Evolutionary conservation across 768 basidiomycete species (phyloP), one percentile per base, ranked within the genome.

Genomic region (Hypholoma sublateritium): DNA sequence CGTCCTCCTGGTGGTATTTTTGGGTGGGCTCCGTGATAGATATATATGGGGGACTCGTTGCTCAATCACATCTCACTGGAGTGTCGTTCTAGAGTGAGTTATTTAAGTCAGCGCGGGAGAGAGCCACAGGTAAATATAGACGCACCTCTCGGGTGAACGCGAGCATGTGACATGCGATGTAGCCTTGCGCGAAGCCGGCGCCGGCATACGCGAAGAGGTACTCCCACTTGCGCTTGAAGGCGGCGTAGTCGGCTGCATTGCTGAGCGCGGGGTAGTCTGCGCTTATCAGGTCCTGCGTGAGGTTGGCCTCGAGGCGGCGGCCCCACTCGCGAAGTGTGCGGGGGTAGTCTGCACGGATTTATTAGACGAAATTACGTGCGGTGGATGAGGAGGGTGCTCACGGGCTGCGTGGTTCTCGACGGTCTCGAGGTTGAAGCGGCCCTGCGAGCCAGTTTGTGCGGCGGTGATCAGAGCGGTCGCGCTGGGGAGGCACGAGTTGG

Each of bases 241-340:
- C 71, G 16, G 81, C 84, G 62, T 84, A 89, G 62, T 87, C 83
- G 21, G 74, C 68, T 21, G 68, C 66, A 52, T 88, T 83, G 41
- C 73, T 72, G 32, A 91, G 73, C 8, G 77, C 74, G 5, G 89
- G 88, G 65, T 88, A 84, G 56, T 85, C 84, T 58, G 75, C 74
- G 37, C 79, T 62, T 42, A 89, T 76, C 53, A 80, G 61, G 13
- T 86, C 85, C 60, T 85, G 86, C 11, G 76, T 75, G 41, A 86
- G 68, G 66, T 89, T 89, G 46, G 74, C 72, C 57, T 87, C 85
- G 56, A 95, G 84, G 28, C 92, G 83, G 28, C 87, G 79, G 28
- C 85, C 85, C 94, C 94, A 96, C 75, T 93, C 92, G 50, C 93
- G 85, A n/a, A 96, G 81, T 24, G 94, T 96, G 49, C 93, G 87